These are phyloP conservation scores for Pyronema domesticum DNA, from an alignment of 495 filamentous ascomycete species.

Conservation along the genomic window DNA sequence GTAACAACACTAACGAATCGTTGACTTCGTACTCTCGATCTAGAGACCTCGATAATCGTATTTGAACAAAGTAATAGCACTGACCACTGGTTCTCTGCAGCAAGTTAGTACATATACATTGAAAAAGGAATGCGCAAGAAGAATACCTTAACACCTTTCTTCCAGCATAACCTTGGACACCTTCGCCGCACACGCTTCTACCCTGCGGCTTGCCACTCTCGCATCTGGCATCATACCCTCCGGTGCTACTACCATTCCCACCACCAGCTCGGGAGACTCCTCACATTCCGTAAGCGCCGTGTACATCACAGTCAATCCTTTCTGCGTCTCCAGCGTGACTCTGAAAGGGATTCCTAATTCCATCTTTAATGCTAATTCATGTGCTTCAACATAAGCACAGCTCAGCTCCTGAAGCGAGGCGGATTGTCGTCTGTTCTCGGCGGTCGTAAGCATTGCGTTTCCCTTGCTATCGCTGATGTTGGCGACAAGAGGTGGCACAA, in stretches of 20 bases:
- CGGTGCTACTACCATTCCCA: conserved; percentile 20
- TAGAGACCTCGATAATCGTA: too few species aligned
- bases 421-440: conserved; percentile 1
- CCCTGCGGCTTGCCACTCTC: conserved; percentile 21
- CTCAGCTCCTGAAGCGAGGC: conserved; percentile 12
- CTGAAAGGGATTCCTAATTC: conserved; percentile 19
- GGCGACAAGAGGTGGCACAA: conserved; percentile 13
- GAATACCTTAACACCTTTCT: background rate
- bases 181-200: conserved; percentile 21
- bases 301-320: conserved; percentile 21
- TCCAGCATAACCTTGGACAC: conserved; percentile 3
- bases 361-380: conserved; percentile 22
- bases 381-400: conserved; percentile 17
- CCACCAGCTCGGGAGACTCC: conserved; percentile 10
- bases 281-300: conserved; percentile 8
- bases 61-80: too few species aligned
- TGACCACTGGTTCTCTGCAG: too few species aligned
- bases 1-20: too few species aligned
- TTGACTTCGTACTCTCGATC: too few species aligned
- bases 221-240: conserved; percentile 21
- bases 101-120: too few species aligned
- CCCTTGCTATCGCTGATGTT: conserved; percentile 19
- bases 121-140: too few species aligned
- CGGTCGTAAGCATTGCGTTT: conserved; percentile 18
- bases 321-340: conserved; percentile 14